phyloP scores from a whole-genome alignment of 495 filamentous ascomycete species.

The Penicillium ucsense region DNA sequence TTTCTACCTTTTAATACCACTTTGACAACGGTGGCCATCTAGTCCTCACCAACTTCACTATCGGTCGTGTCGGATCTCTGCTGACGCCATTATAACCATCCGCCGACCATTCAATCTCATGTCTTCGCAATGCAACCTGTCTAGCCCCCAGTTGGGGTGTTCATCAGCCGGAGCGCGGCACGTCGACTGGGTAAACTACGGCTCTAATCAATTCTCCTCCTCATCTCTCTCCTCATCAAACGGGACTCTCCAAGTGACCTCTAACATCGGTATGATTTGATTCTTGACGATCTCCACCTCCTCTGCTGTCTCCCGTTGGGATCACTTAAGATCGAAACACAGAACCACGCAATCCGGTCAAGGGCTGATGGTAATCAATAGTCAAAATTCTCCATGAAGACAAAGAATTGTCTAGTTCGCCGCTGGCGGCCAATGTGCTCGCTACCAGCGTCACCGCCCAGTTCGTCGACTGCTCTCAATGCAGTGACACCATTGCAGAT shows the following conservation, averaged over 20 bases:
- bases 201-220: neutral
- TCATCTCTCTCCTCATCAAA: neutral
- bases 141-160: neutral
- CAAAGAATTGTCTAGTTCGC: neutral
- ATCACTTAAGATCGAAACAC: too few relatives aligned
- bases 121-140: neutral
- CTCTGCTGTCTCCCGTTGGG: too few relatives aligned
- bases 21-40: too few relatives aligned
- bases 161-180: neutral
- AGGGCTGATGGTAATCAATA: neutral
- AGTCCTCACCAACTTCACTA: too few relatives aligned
- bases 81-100: too few relatives aligned
- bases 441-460: neutral
- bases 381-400: neutral
- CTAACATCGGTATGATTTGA: neutral
- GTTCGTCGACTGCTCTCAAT: neutral
- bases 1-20: too few relatives aligned
- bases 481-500: neutral
- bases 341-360: too few relatives aligned
- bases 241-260: neutral
- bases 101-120: too few relatives aligned
- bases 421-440: neutral
- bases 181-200: too few relatives aligned
- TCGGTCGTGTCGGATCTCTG: too few relatives aligned
- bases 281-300: too few relatives aligned